phyloP scores from a whole-genome alignment of 2,329 filamentous ascomycete species.

The Pezizomycotina sp. region DNA sequence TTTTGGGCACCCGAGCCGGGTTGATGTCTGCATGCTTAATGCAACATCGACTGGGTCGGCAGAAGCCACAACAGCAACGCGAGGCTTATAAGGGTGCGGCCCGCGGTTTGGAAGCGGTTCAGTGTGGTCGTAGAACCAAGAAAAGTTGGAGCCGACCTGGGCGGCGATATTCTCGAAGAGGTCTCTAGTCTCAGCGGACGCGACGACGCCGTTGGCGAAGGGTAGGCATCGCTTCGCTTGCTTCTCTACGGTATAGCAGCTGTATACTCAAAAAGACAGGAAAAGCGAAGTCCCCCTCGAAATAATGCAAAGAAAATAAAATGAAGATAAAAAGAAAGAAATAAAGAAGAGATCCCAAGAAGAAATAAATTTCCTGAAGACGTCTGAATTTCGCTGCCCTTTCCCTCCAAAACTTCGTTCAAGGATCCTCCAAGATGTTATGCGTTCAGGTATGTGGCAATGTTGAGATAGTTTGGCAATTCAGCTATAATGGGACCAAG shows the following conservation, averaged over 20 bases:
- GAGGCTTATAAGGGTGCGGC: slow-evolving; percentile 4
- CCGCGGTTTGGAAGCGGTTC: slow-evolving; percentile 19
- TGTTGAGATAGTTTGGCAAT: too few species aligned
- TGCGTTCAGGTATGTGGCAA: too few species aligned
- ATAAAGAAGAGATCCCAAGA: not conserved
- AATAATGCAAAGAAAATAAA: not conserved
- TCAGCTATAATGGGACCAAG: too few species aligned
- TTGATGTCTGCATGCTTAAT: slow-evolving; percentile 17
- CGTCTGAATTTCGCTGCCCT: not conserved
- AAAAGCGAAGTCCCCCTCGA: not conserved
- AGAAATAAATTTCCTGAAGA: not conserved
- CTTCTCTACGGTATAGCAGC: not conserved
- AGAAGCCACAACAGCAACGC: slow-evolving; percentile 32
- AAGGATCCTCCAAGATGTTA: too few species aligned
- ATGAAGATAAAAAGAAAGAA: not conserved
- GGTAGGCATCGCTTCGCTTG: slow-evolving; percentile 20
- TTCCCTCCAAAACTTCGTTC: not conserved
- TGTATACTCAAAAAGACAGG: not conserved
- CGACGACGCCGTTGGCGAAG: slow-evolving; percentile 21
- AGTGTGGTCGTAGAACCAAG: slow-evolving; percentile 16
- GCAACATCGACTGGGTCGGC: slow-evolving; percentile 46
- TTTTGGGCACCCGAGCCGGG: slow-evolving; percentile 6
- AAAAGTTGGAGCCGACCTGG: slow-evolving; percentile 16
- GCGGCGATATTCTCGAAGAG: slow-evolving; percentile 19
- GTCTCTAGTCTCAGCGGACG: slow-evolving; percentile 19